Evolutionary conservation across 1,139 yeast species (phyloP).

Genomic region (Yamadazyma buinensis): DNA sequence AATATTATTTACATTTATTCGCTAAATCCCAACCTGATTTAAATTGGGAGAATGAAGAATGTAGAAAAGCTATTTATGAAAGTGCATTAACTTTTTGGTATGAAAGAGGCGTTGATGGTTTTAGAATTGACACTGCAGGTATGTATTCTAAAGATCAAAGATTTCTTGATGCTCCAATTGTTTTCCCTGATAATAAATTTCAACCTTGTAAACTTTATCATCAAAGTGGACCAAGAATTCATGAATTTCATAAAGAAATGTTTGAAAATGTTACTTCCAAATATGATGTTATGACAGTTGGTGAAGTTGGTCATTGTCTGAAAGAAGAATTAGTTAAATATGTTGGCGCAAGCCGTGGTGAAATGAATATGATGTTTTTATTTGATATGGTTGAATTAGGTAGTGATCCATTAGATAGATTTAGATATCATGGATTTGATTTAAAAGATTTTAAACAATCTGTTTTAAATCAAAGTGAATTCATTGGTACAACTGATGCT

Average conservation of each 20-base stretch:
- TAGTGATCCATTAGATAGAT: conserved; percentile 29
- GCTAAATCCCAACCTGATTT: conserved; percentile 56
- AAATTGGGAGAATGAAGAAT: conserved; percentile 56
- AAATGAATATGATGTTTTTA: conserved; percentile 52
- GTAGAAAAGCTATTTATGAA: conserved; percentile 49
- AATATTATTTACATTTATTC: conserved; percentile 53
- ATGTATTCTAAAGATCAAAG: conserved; percentile 49
- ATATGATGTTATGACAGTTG: conserved; percentile 57
- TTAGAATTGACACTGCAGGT: conserved; percentile 56
- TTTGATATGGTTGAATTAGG: conserved; percentile 49
- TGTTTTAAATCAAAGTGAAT: conserved; percentile 25
- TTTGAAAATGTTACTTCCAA: conserved; percentile 40
- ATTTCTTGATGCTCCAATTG: conserved; percentile 50
- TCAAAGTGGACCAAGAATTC: conserved; percentile 52
- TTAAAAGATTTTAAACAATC: conserved; percentile 45
- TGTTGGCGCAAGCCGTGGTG: conserved; percentile 47
- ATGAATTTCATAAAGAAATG: conserved; percentile 57
- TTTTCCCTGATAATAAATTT: conserved; percentile 36
- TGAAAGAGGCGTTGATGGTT: conserved; percentile 56
- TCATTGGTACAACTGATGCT: conserved; percentile 48
- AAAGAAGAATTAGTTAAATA: conserved; percentile 43
- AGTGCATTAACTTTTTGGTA: conserved; percentile 53
- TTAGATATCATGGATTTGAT: conserved; percentile 31
- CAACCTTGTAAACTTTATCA: conserved; percentile 37
- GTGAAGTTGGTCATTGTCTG: conserved; percentile 49